Evolutionary conservation across 1,139 yeast genomes (phyloP), one percentile per base, ranked within the genome.

Genomic region (Schwanniomyces etchellsii): DNA sequence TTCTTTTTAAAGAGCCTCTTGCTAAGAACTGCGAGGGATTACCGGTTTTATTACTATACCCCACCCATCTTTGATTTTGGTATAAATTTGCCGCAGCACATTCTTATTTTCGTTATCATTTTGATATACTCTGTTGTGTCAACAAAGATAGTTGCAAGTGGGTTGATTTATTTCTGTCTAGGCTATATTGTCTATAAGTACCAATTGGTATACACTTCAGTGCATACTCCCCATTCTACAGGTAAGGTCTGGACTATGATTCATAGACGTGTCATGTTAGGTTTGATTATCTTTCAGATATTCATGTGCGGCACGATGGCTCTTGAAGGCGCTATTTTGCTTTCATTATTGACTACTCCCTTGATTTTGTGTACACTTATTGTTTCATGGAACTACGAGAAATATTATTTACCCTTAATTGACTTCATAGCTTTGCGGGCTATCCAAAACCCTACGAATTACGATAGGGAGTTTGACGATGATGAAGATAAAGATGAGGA

Each of bases 221-320:
- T 77, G 9, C 85, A 78, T 45, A 80, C 83, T 1, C 81, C 79
- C 13, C 85, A 78, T 49, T 77, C 83, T 10, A 78, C 84, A 0
- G 85, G 84, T 2, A 77, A 76, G 45, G 76, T 77, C 6, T 78
- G 85, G 85, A 82, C 83, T 2, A 70, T 78, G 62, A 72, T 78
- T 9, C 76, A 77, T 39, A 56, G 81, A 37, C 56, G 85, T 31
- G 65, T 77, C n/a, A 68, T 77, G 39, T 48, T 78, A 27, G 85
- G 84, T 0, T 56, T 77, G 18, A 54, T 77, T 4, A 64, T 78
- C 29, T 73, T 78, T 45, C 84, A 78, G 46, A 49, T 77, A 27
- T 77, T 79, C 42, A 77, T 77, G 82, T 72, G 78, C 48, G 85
- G 85, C 21, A 74, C 84, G 1, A 55, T 78, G 36, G 83, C 83